Percentiles rank a stretch among this genome's conserved stretches.
Evolutionary conservation across 2,329 filamentous ascomycete species (phyloP).

Genomic region (Exophiala mesophila): DNA sequence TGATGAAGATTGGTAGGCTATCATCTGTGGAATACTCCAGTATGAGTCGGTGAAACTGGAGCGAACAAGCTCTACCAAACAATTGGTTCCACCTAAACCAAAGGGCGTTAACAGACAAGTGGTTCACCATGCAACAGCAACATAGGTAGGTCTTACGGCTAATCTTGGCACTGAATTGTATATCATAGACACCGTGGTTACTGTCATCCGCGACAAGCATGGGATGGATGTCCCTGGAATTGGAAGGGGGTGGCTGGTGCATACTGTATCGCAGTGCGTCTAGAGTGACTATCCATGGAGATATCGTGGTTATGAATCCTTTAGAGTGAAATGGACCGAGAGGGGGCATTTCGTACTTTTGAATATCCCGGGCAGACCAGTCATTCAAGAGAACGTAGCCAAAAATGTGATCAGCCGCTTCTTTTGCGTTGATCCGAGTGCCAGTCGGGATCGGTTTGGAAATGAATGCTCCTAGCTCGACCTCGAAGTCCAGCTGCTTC

Average conservation of each 20-base stretch:
- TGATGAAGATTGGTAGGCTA: conserved; percentile 10
- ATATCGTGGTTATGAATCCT: conserved; percentile 55
- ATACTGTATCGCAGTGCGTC: conserved; percentile 44
- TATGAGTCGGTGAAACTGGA: conserved; percentile 4
- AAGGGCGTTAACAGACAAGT: background rate
- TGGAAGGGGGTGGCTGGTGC: conserved; percentile 1
- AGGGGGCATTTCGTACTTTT: conserved; percentile 32
- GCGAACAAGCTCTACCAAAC: conserved; percentile 4
- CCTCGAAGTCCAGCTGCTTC: conserved; percentile 67
- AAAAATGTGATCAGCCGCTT: conserved; percentile 67
- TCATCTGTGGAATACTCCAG: conserved; percentile 7
- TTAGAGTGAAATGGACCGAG: conserved; percentile 60
- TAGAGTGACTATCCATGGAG: conserved; percentile 58
- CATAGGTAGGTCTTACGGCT: conserved; percentile 1
- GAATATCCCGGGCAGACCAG: conserved; percentile 46
- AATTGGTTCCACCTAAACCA: conserved; percentile 1
- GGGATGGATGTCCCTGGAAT: background rate
- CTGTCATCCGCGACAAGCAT: conserved; percentile 2
- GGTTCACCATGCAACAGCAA: background rate
- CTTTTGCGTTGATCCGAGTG: conserved; percentile 53
- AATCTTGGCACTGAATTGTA: conserved; percentile 5
- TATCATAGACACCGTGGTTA: conserved; percentile 9
- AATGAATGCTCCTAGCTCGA: conserved; percentile 72
- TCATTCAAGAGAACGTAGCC: conserved; percentile 78
- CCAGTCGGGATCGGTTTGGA: conserved; percentile 60